A percentile compares a stretch with the other conserved stretches of the same genome.
These are phyloP conservation scores for Neoboletus subvelutipes DNA, from an alignment of 768 basidiomycete species.

Conservation along the genomic window DNA sequence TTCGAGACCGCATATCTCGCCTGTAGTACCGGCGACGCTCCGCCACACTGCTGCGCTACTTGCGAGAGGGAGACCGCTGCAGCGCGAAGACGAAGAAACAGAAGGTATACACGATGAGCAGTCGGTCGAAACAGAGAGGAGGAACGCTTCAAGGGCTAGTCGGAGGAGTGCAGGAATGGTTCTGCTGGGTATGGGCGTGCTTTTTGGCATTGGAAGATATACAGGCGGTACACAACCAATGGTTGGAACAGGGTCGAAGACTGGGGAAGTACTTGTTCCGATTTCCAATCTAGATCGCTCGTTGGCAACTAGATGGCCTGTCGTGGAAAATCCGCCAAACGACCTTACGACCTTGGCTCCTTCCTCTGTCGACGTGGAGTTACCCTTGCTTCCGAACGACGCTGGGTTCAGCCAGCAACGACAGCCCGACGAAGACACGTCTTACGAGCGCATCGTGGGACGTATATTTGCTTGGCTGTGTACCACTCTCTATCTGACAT, in stretches of 20 bases:
- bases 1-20: conserved; percentile 37
- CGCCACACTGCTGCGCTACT: conserved; percentile 29
- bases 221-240: conserved; percentile 32
- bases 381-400: conserved; percentile 14
- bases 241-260: conserved; percentile 29
- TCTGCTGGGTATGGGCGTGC: conserved; percentile 73
- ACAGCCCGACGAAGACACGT: conserved; percentile 22
- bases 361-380: conserved; percentile 16
- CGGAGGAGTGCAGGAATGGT: conserved; percentile 75
- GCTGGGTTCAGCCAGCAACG: conserved; percentile 2
- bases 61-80: conserved; percentile 47
- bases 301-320: conserved; percentile 1
- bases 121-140: conserved; percentile 22
- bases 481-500: conserved; percentile 89
- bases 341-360: neutral
- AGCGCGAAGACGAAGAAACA: conserved; percentile 37
- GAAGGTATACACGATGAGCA: conserved; percentile 23
- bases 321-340: conserved; percentile 17
- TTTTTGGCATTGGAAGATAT: conserved; percentile 67
- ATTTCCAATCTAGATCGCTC: conserved; percentile 1
- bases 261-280: conserved; percentile 50
- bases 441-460: conserved; percentile 69
- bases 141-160: conserved; percentile 59
- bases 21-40: conserved; percentile 34
- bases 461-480: conserved; percentile 94